phyloP scores from a whole-genome alignment of 306 rosid species.

The Fragaria iinumae region DNA sequence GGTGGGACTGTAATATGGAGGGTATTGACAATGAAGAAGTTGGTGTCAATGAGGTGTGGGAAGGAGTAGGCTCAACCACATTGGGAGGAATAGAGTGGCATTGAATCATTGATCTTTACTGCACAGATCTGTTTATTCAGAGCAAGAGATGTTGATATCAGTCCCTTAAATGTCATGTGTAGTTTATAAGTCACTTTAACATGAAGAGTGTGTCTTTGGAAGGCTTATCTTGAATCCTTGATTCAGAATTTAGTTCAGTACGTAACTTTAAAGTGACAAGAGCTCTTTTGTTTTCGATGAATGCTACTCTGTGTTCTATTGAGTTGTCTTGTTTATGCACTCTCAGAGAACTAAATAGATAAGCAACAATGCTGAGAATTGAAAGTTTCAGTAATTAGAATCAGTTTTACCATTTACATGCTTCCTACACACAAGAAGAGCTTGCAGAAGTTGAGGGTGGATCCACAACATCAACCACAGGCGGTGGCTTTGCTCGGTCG shows the following conservation, averaged over 20 bases:
- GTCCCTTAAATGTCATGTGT: neutral
- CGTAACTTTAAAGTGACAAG: neutral
- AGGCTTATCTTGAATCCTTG: neutral
- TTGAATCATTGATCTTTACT: conserved; percentile 14
- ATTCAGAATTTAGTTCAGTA: neutral
- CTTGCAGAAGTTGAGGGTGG: no score
- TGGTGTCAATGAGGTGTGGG: conserved; percentile 84
- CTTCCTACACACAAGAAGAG: neutral
- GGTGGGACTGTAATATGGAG: conserved; percentile 92
- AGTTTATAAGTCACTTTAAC: neutral
- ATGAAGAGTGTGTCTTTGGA: neutral
- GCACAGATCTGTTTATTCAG: no score
- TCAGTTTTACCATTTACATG: neutral
- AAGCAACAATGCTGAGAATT: neutral
- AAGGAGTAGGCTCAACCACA: conserved; percentile 90
- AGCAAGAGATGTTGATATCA: neutral
- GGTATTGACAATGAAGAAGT: conserved; percentile 82
- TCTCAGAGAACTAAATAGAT: neutral
- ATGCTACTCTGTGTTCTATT: neutral
- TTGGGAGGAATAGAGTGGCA: conserved; percentile 87
- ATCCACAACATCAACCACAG: no score
- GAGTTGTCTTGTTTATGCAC: neutral
- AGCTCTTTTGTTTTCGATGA: neutral
- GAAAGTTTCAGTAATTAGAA: neutral
- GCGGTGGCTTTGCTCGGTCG: no score